These are phyloP conservation scores for Usnea hakonensis DNA, from an alignment of 495 filamentous ascomycete species.

Conservation along the genomic window DNA sequence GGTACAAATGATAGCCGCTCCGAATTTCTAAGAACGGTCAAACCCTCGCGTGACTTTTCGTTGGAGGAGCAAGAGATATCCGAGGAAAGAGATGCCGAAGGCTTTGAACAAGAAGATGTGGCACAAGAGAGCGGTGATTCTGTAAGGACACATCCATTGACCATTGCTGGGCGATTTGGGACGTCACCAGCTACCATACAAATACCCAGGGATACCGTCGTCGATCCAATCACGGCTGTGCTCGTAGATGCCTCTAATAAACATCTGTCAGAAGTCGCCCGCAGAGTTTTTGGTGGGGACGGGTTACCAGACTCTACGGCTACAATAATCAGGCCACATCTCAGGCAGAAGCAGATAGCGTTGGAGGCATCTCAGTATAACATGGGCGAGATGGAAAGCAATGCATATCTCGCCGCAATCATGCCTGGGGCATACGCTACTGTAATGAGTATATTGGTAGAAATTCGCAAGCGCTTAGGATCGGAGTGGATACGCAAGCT, in stretches of 20 bases:
- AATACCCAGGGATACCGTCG: constrained; percentile 57
- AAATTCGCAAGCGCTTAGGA: constrained; percentile 79
- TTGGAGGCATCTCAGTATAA: constrained; percentile 60
- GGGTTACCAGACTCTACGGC: constrained; percentile 65
- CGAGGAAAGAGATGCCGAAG: constrained; percentile 43
- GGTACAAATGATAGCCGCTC: background rate
- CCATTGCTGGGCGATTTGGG: constrained; percentile 52
- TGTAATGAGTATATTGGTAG: constrained; percentile 63
- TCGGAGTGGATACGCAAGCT: constrained; percentile 66
- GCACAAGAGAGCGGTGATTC: constrained; percentile 27
- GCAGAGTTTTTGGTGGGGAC: constrained; percentile 62
- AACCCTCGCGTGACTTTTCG: background rate
- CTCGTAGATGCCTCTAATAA: constrained; percentile 58
- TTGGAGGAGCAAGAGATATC: constrained; percentile 33
- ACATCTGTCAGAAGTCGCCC: constrained; percentile 64
- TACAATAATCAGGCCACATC: constrained; percentile 40
- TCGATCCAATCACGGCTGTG: constrained; percentile 58
- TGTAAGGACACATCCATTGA: constrained; percentile 57
- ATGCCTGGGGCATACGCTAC: constrained; percentile 77
- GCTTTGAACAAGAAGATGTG: constrained; percentile 29
- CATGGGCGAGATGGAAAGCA: constrained; percentile 83
- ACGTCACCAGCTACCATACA: constrained; percentile 64
- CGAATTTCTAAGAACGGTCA: background rate
- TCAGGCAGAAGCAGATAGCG: constrained; percentile 59
- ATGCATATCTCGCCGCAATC: constrained; percentile 68